Conservation (phyloP, 805 yeast species). For the Debaryomyces maramus region DNA sequence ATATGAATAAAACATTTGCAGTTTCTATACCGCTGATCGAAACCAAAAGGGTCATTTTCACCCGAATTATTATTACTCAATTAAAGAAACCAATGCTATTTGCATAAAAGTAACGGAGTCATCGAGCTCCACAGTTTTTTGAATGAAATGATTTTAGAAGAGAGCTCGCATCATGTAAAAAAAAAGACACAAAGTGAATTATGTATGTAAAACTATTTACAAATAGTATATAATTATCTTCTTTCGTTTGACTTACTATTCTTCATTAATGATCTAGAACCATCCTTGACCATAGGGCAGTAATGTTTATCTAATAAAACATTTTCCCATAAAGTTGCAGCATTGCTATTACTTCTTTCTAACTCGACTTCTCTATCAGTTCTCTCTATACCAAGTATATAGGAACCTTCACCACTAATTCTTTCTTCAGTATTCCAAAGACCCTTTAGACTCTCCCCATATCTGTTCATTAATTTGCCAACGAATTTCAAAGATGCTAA, state of each 20-base stretch:
- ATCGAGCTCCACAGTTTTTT: too few relatives aligned
- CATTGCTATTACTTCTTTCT: conserved; percentile 79
- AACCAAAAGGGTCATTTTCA: too few relatives aligned
- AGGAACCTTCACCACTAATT: conserved; percentile 69
- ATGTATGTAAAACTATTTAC: conserved; percentile 3
- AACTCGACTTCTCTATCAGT: conserved; percentile 50
- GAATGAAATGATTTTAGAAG: too few relatives aligned
- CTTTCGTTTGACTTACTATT: conserved; percentile 26
- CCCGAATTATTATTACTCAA: too few relatives aligned
- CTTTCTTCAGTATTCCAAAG: conserved; percentile 87
- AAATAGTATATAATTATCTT: conserved; percentile 3
- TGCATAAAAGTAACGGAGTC: too few relatives aligned
- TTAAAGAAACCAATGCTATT: too few relatives aligned
- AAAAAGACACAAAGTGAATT: too few relatives aligned
- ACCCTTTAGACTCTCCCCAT: conserved; percentile 67
- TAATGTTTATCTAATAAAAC: conserved; percentile 79
- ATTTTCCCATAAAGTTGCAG: conserved; percentile 90
- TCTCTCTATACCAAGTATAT: conserved; percentile 57
- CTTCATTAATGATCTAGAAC: conserved; percentile 45
- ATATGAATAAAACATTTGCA: too few relatives aligned
- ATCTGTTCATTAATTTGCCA: conserved; percentile 70
- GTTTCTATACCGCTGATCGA: too few relatives aligned
- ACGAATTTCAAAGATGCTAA: conserved; percentile 76
- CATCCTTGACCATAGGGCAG: conserved; percentile 76
- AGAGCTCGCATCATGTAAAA: too few relatives aligned